phyloP scores from a whole-genome alignment of 176 grass and related monocot species.

The Puya raimondii region DNA sequence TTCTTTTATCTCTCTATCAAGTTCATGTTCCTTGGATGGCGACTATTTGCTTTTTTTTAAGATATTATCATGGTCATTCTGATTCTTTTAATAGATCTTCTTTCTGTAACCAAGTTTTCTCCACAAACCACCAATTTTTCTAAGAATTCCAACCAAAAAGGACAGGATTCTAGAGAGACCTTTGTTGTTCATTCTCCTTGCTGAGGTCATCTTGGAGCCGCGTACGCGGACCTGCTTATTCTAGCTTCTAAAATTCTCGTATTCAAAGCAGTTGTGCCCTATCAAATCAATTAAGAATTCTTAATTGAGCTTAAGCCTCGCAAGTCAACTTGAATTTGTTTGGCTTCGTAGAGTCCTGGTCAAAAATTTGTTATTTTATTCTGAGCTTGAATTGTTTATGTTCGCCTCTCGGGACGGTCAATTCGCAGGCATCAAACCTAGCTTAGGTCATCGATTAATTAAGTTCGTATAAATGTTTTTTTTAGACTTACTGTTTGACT shows the following conservation, averaged over 20 bases:
- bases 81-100: neutral
- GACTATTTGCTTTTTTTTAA: neutral
- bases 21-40: too few species aligned
- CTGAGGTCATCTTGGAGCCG: neutral
- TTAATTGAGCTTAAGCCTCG: neutral
- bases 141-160: neutral
- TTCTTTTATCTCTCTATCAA: too few species aligned
- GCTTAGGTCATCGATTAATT: too few species aligned
- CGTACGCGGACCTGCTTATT: neutral
- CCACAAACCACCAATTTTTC: neutral
- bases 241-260: neutral
- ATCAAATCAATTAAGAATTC: neutral
- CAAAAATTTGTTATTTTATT: neutral
- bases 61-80: neutral
- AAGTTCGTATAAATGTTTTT: too few species aligned
- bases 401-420: too few species aligned
- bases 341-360: neutral
- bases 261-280: neutral
- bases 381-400: too few species aligned
- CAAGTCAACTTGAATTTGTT: neutral
- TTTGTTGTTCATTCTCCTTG: neutral
- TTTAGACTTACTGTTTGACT: too few species aligned
- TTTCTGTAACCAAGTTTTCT: neutral
- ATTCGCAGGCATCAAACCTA: too few species aligned
- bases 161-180: neutral